A percentile compares a stretch with the other conserved stretches of the same genome.
phyloP scores from a whole-genome alignment of 352 stramenopile species.

The Phytopythium aichiense region DNA sequence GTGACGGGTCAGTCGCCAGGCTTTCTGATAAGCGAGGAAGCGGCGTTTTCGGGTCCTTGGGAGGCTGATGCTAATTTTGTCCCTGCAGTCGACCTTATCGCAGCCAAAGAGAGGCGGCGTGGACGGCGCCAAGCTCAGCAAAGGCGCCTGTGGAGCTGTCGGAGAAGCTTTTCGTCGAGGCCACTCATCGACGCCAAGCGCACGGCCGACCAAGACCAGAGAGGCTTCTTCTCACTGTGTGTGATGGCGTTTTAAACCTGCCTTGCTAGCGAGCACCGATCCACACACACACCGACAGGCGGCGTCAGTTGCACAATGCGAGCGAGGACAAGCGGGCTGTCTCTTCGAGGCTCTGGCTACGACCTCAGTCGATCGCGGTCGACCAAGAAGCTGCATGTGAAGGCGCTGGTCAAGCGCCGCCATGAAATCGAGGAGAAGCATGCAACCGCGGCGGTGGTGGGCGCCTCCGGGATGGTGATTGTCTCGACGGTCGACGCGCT shows the following conservation, averaged over 20 bases:
- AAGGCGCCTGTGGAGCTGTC: background rate
- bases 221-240: conserved; percentile 1
- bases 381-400: conserved; percentile 14
- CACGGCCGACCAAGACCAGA: background rate
- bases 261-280: background rate
- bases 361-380: conserved; percentile 10
- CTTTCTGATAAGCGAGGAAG: background rate
- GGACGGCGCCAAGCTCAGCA: background rate
- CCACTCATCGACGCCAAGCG: background rate
- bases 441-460: background rate
- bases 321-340: conserved; percentile 22
- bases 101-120: background rate
- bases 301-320: conserved; percentile 12
- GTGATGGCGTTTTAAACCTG: conserved; percentile 5
- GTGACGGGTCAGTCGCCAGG: background rate
- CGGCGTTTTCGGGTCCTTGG: background rate
- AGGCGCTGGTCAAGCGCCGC: conserved; percentile 3
- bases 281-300: background rate
- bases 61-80: conserved; percentile 4
- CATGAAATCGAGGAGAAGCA: background rate
- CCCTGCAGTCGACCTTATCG: background rate
- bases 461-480: conserved; percentile 4
- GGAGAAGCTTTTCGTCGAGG: background rate
- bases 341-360: conserved; percentile 35
- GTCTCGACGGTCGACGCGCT: conserved; percentile 40